Evolutionary conservation across 139 green algal species (phyloP).

Genomic region (Chlamydomonas incerta): DNA sequence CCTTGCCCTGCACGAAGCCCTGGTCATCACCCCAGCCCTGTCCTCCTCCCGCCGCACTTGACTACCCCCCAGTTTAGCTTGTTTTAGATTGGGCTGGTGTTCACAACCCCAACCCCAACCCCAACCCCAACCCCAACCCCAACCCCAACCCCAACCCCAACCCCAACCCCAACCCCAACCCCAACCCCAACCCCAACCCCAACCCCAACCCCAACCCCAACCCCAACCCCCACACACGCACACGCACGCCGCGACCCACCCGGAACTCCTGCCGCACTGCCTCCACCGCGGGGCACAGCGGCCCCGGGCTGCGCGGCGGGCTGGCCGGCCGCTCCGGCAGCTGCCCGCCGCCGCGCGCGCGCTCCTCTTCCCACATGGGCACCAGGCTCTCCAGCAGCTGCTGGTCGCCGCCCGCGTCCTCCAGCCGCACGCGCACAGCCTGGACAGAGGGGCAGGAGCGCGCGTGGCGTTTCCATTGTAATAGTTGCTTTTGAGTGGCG

Average conservation of each 20-base stretch:
- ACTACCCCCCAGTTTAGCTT: too few relatives aligned
- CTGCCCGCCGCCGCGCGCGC: conserved; percentile 55
- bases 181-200: too few relatives aligned
- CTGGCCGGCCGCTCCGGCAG: conserved; percentile 64
- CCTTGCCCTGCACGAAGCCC: too few relatives aligned
- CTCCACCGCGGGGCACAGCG: conserved; percentile 71
- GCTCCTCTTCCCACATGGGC: conserved; percentile 93
- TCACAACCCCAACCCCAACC: too few relatives aligned
- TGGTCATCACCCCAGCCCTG: too few relatives aligned
- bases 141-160: too few relatives aligned
- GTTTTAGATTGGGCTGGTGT: too few relatives aligned
- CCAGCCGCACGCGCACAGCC: conserved; percentile 70
- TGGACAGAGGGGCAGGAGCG: neutral
- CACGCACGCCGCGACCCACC: conserved; percentile 16
- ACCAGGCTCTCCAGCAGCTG: conserved; percentile 86
- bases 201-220: too few relatives aligned
- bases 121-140: too few relatives aligned
- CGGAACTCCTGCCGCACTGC: conserved; percentile 63
- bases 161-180: too few relatives aligned
- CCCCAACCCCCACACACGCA: neutral
- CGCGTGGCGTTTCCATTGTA: neutral
- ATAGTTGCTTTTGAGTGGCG: too few relatives aligned
- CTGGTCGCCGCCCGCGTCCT: conserved; percentile 62
- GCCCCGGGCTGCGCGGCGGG: conserved; percentile 62
- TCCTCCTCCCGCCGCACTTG: too few relatives aligned